Evolutionary conservation across 495 filamentous ascomycete genomes (phyloP).

Genomic region (Penicillium samsonianum): DNA sequence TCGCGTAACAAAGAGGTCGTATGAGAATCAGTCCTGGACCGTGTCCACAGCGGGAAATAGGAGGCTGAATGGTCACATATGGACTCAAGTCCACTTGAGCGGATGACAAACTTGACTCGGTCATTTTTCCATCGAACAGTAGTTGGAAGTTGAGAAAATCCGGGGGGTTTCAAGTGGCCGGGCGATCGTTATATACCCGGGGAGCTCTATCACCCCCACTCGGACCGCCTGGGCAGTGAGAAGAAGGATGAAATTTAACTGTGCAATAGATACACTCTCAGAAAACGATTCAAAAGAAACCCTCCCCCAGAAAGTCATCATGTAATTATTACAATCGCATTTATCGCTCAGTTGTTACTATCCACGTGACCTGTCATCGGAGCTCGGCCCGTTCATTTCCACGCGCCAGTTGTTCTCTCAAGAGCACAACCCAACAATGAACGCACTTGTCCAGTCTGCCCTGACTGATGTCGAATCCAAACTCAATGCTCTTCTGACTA

Average conservation of each 20-base stretch:
- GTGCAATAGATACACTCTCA: not conserved
- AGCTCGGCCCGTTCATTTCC: constrained; percentile 18
- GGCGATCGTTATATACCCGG: constrained; percentile 3
- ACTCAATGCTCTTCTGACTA: constrained; percentile 45
- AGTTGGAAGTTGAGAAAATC: not conserved
- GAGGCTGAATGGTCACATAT: constrained; percentile 44
- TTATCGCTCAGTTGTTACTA: not conserved
- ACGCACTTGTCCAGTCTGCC: constrained; percentile 38
- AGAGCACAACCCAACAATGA: constrained; percentile 33
- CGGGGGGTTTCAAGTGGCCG: not conserved
- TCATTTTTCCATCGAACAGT: not conserved
- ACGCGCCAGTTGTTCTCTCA: not conserved
- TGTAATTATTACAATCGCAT: not conserved
- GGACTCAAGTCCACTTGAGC: constrained; percentile 13
- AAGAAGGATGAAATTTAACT: not conserved
- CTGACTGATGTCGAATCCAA: constrained; percentile 43
- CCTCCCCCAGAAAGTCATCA: not conserved
- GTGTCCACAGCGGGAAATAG: constrained; percentile 55
- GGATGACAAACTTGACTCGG: constrained; percentile 9
- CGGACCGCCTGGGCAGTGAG: no score
- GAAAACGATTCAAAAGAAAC: no score
- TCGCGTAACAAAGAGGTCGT: constrained; percentile 21
- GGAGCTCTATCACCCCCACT: constrained; percentile 1
- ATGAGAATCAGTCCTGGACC: constrained; percentile 58
- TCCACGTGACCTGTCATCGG: constrained; percentile 19